Evolutionary conservation across 495 filamentous ascomycete species (phyloP), one percentile per base, ranked within the genome.

Genomic region (Pseudomonodictys pantanalensis): DNA sequence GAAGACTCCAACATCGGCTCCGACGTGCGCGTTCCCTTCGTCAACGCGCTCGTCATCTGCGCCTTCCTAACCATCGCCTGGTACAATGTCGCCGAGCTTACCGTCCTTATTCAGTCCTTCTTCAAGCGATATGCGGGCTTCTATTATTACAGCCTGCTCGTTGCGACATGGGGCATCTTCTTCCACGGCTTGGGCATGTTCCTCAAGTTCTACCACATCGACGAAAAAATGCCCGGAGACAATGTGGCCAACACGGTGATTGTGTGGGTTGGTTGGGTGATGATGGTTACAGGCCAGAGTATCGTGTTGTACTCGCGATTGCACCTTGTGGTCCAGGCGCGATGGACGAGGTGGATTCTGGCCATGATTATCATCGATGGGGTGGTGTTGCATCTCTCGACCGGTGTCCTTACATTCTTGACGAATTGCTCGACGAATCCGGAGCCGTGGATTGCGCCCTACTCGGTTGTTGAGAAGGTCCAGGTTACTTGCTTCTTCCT

Each of bases 251-350:
- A 56, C 24, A 56, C 52, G 20, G 39, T 42, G 2, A 56, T 56
- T 22, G 39, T 35, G 26, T 56, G 42, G 22, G 22, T 50, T n/a
- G 46, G 55, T 30, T 67, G 65, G 65, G 20, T 22, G 8, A 24
- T 42, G n/a, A 60, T 67, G 55, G 61, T 67, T 1, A 60, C 61
- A 10, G 61, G 61, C 7, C 65, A 67, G 39, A 51, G 38, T 18
- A 30, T 67, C 24, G 65, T 67, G 1, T 50, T 67, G 11, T 67
- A 65, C 44, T 60, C 49, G 17, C 60, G 65, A 15, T 44, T 67
- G n/a, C 35, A 63, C 46, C 61, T 64, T 17, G 53, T 64, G 30
- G 42, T 48, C 5, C 42, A 57, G 20, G 43, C 25, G 9, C 24
- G 30, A 3, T 58, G 55, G 55, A 43, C 32, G 3, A 45, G 54